These are phyloP conservation scores for Tardiomyces blankii DNA, from an alignment of 1,139 yeast genomes.

Conservation along the genomic window DNA sequence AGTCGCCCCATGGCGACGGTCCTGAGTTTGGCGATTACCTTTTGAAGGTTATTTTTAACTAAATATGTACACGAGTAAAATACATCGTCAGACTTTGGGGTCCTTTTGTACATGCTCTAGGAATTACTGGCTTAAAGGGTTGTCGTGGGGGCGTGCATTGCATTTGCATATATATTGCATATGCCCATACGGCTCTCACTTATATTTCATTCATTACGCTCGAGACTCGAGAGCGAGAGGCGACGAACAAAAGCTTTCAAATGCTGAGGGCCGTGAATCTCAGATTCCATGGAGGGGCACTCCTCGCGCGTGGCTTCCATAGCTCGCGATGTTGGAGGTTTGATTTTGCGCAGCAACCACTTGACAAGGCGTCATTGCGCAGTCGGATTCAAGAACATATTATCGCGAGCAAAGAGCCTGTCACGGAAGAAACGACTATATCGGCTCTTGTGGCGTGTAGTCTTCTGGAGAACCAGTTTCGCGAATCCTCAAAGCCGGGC, in stretches of 20 bases:
- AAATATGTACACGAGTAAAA: background rate
- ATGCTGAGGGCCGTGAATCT: background rate
- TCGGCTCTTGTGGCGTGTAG: slow-evolving; percentile 13
- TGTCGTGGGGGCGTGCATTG: no score
- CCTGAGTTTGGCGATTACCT: slow-evolving; percentile 6
- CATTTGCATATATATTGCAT: no score
- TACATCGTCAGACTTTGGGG: background rate
- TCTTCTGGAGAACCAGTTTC: slow-evolving; percentile 8
- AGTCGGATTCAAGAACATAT: background rate
- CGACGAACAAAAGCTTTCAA: no score
- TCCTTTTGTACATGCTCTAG: slow-evolving; percentile 1
- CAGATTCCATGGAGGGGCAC: background rate
- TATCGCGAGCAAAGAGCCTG: background rate
- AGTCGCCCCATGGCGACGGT: slow-evolving; percentile 10
- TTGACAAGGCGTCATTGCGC: slow-evolving; percentile 1
- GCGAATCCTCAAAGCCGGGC: slow-evolving; percentile 10
- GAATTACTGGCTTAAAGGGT: no score
- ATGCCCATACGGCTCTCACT: no score
- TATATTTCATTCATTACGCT: no score
- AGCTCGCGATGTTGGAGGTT: background rate
- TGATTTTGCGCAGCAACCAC: slow-evolving; percentile 2
- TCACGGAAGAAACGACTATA: slow-evolving; percentile 1
- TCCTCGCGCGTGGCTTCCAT: slow-evolving; percentile 1
- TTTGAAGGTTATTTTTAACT: slow-evolving; percentile 1
- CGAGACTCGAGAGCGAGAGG: no score